Percentiles rank a stretch among this genome's conserved stretches.
Conservation (phyloP, 225 moss, liverwort and hornwort species). For the Marchantia paleacea region DNA sequence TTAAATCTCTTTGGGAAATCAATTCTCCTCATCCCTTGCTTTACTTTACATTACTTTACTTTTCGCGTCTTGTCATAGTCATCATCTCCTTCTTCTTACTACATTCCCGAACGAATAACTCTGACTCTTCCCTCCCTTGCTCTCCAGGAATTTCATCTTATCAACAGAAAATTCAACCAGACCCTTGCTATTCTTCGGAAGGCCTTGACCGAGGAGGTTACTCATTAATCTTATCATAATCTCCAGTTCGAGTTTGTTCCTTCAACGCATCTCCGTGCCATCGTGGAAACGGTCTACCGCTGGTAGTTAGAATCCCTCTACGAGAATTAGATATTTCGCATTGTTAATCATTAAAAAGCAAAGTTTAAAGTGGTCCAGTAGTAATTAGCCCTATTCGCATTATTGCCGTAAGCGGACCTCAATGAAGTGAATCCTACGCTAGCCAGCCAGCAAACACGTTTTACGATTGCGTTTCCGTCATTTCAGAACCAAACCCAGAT, state of each 20-base stretch:
- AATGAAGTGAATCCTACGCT: neutral
- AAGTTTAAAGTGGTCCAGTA: neutral
- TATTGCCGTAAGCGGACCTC: neutral
- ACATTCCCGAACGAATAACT: too few species aligned
- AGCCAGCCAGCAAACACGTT: neutral
- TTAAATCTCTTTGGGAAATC: neutral
- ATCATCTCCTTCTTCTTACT: neutral
- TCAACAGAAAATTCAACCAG: too few species aligned
- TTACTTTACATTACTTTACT: neutral
- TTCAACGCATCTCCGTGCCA: neutral
- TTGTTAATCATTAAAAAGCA: neutral
- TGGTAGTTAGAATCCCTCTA: neutral
- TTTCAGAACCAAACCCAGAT: neutral
- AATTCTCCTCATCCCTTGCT: neutral
- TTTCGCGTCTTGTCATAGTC: neutral
- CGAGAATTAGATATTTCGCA: neutral
- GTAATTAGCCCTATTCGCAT: neutral
- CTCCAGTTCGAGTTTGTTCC: neutral
- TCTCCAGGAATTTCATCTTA: too few species aligned
- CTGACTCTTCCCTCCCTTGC: too few species aligned
- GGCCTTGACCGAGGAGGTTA: neutral
- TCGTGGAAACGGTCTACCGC: neutral
- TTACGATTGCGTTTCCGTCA: neutral
- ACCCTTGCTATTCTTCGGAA: too few species aligned
- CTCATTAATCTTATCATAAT: neutral